Base-by-base conservation (phyloP, 768 basidiomycete genomes). In the Tricholoma matsutake region DNA sequence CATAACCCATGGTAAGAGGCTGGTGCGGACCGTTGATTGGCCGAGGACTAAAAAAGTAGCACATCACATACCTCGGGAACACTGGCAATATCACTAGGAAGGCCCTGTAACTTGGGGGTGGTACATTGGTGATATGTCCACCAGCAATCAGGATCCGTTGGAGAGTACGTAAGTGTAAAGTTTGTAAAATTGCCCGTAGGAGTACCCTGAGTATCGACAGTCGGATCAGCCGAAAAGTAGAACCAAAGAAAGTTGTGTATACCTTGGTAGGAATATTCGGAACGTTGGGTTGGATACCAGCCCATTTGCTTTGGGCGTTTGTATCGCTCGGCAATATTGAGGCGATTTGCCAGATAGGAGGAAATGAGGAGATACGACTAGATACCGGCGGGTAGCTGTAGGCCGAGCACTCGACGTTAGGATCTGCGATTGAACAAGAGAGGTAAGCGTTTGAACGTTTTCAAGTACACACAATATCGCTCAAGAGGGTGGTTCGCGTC, bases 1-100 rank as follows among this genome's bases (percentile, higher is more conserved):
- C 83, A 51, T 83, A 86, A 1, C 84, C 86, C 16, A 86, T 71
- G 2, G 85, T 84, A 9, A 70, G 67, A 32, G 86, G 85, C 83
- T 84, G 60, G 9, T n/a, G 10, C 29, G 9, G 8, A 45, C 52
- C 28, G 0, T 29, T 20, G 56, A 53, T 37, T 10, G 13, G 20
- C 58, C 14, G 39, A 18, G 6, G 7, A 31, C 14, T 9, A 28
- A 14, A 28, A 52, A 49, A 55, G 49, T 9, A 55, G 49, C 7
- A n/a, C 37, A 31, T 11, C 16, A 34, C 1, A 8, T 51, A 79
- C 84, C 74, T 86, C 84, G 6, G 85, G 83, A 20, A 81, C 75
- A n/a, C 61, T 66, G 0, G 74, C 61, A 1, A 83, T 69, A 64
- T 87, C 86, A 0, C 73, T 62, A 0, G 75, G 70, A 1, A 87